Evolutionary conservation across 2,329 filamentous ascomycete genomes (phyloP).

Genomic region (Plenodomus biglobosus): DNA sequence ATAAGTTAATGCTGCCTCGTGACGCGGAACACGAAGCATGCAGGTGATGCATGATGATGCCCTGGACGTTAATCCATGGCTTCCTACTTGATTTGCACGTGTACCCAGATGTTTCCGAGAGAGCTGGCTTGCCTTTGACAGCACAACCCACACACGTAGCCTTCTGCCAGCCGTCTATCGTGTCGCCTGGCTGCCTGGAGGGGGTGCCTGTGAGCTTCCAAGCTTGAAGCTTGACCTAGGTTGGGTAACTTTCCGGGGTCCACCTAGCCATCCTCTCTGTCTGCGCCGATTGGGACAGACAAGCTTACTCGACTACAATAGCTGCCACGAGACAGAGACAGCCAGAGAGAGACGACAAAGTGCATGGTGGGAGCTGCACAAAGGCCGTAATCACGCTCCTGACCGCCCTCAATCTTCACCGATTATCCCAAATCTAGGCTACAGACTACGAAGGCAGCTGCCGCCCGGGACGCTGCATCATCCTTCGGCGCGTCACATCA

Average conservation of each 20-base stretch:
- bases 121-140: background rate
- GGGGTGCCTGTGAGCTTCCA: background rate
- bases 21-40: background rate
- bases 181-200: background rate
- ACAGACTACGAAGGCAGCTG: constrained; percentile 5
- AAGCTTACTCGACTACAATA: constrained; percentile 9
- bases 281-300: background rate
- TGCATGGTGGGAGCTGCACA: background rate
- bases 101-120: background rate
- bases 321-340: too few species aligned
- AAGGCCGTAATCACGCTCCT: background rate
- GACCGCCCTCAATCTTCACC: constrained; percentile 5
- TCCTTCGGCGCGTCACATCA: constrained; percentile 30
- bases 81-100: background rate
- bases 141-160: background rate
- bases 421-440: background rate
- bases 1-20: background rate
- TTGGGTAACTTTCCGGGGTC: too few species aligned
- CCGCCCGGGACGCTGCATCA: constrained; percentile 4
- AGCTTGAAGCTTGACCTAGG: constrained; percentile 2
- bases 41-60: too few species aligned
- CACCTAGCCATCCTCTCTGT: background rate
- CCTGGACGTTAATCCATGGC: background rate
- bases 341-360: constrained; percentile 5
- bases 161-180: background rate